Evolutionary conservation across 768 basidiomycete genomes (phyloP).

Genomic region (Russula virescens): DNA sequence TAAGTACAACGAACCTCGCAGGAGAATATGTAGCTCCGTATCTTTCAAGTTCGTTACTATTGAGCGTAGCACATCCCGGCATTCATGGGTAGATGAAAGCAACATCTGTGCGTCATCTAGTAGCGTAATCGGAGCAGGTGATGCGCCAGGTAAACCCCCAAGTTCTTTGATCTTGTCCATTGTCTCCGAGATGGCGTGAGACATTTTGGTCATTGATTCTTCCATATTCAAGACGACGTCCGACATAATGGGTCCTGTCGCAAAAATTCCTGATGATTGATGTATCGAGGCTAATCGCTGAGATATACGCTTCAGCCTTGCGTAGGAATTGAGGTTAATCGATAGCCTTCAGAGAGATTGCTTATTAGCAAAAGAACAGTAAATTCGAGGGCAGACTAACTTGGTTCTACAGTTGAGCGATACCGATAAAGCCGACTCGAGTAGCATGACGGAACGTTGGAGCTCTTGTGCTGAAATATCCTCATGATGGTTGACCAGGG

Average conservation of each 20-base stretch:
- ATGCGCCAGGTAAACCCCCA: slow-evolving; percentile 4
- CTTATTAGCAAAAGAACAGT: slow-evolving; percentile 4
- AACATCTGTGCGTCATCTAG: slow-evolving; percentile 7
- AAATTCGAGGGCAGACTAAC: slow-evolving; percentile 41
- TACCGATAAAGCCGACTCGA: slow-evolving; percentile 72
- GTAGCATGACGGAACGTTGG: slow-evolving; percentile 65
- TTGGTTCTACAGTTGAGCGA: slow-evolving; percentile 56
- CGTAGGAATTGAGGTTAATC: slow-evolving; percentile 1
- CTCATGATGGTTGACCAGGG: slow-evolving; percentile 62
- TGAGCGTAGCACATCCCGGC: not conserved
- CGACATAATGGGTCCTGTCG: not conserved
- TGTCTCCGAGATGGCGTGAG: slow-evolving; percentile 14
- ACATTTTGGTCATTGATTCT: slow-evolving; percentile 12
- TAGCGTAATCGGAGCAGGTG: not conserved
- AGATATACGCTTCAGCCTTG: slow-evolving; percentile 6
- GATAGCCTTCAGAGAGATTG: slow-evolving; percentile 6
- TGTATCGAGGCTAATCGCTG: slow-evolving; percentile 12
- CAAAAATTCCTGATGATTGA: slow-evolving; percentile 21
- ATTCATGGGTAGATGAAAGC: slow-evolving; percentile 7
- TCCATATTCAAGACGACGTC: not conserved
- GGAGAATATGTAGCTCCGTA: slow-evolving; percentile 2
- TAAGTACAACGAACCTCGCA: slow-evolving; percentile 8
- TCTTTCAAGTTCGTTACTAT: not conserved
- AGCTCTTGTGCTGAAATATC: slow-evolving; percentile 88
- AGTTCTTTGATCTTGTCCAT: slow-evolving; percentile 14